A percentile compares a stretch with the other conserved stretches of the same genome.
These are phyloP conservation scores for Candida insectalens DNA, from an alignment of 805 yeast genomes.

Conservation along the genomic window DNA sequence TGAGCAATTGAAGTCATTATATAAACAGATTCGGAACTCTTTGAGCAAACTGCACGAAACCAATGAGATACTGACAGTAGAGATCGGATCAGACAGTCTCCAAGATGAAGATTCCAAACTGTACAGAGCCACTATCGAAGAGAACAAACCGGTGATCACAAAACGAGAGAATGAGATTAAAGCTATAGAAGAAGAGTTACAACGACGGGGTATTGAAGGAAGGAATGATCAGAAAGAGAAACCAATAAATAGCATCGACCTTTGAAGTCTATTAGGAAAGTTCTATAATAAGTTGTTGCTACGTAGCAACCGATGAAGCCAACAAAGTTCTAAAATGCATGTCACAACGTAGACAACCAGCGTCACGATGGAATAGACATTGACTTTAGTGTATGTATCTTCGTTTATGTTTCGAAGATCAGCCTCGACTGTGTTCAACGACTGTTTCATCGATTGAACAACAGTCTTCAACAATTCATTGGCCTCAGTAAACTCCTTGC, in stretches of 20 bases:
- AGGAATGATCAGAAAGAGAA: neutral
- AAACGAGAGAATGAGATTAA: conserved; percentile 40
- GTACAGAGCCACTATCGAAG: conserved; percentile 45
- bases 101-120: conserved; percentile 33
- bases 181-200: conserved; percentile 37
- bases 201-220: conserved; percentile 26
- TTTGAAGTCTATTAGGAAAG: too few relatives aligned
- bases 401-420: conserved; percentile 20
- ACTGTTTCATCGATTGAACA: conserved; percentile 7
- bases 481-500: conserved; percentile 7
- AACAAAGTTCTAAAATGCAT: neutral
- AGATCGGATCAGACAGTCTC: conserved; percentile 12
- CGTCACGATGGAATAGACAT: conserved; percentile 8
- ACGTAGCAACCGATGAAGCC: conserved; percentile 14
- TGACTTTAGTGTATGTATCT: conserved; percentile 12
- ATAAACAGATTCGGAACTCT: conserved; percentile 29
- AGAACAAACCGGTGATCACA: conserved; percentile 43
- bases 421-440: conserved; percentile 11
- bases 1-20: conserved; percentile 27
- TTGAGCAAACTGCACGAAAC: conserved; percentile 40
- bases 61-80: conserved; percentile 38
- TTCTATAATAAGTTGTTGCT: conserved; percentile 15
- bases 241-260: neutral
- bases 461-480: conserved; percentile 14
- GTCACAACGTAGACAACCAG: conserved; percentile 7